Evolutionary conservation across 768 basidiomycete species (phyloP), one percentile per base, ranked within the genome.

Genomic region (Lanmaoa rubissima): DNA sequence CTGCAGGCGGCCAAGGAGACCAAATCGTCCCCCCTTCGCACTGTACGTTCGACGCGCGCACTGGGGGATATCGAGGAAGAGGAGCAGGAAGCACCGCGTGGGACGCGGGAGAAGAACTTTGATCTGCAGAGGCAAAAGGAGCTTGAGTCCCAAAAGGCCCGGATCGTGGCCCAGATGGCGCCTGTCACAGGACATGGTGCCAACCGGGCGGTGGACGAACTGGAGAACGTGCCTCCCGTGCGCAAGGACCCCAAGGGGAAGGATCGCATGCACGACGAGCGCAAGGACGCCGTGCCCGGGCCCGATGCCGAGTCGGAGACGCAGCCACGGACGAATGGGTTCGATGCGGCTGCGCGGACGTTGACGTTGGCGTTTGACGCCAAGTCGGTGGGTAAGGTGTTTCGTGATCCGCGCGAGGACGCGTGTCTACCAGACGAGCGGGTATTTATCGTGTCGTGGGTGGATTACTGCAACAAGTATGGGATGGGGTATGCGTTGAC

Each of bases 401-500:
- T 89, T 75, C 77, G 82, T 10, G 82, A 89, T 59, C 85, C 87
- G 4, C 75, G 82, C 46, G 76, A 79, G 43, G 84, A 85, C 31
- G 72, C 71, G 14, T 75, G 74, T 36, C 63, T 92, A 2, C 79
- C 79, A 0, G 79, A 85, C 17, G 90, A 92, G 55, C 81, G 81
- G 51, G 88, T 96, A 44, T 98, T 98, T 74, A 94, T 99, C 60
- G 92, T 90, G 3, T 92, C 91, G n/a, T 98, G 97, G 97, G 90
- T 98, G 41, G 97, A 98, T 72, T 98, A 98, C 69, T 96, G 93
- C 70, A 92, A 94, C 74, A 98, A 98, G 78, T 99, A 98, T 73
- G 97, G 96, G n/a, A 98, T 98, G 92, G 97, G 96, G 1, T 98
- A 97, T 71, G 93, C 94, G 4, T 77, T 98, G 67, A 96, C 94